Evolutionary conservation across 768 basidiomycete species (phyloP), one percentile per base, ranked within the genome.

Genomic region (Kwoniella heveanensis): DNA sequence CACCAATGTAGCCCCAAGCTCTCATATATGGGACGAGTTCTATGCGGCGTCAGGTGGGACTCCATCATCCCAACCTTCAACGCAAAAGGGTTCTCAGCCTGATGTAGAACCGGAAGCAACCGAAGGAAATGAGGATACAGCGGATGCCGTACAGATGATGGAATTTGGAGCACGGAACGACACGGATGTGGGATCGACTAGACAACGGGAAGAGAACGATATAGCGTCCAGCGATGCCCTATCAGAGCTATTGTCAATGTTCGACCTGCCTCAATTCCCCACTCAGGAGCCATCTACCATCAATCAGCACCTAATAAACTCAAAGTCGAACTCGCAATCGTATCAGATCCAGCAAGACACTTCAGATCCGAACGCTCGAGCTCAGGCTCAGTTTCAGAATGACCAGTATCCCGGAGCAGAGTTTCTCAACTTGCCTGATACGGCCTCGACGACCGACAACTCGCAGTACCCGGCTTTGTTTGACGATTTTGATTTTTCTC

Each of bases 21-120:
- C 58, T 8, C 50, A 60, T 26, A 60, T 60, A 51, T 60, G 58
- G 58, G 58, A 60, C 26, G 58, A 60, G 27, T 60, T 51, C 48
- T 60, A 60, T n/a, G 50, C 49, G 1, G 58, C 32, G 21, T 37
- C 32, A 21, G 53, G 54, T 21, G 39, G n/a, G 48, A 24, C 60
- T 2, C 10, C 39, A 17, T 5, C 13, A 32, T 32, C 32, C 13
- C 32, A 32, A 13, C 32, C 5, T 32, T 13, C 5, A 6, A 13
- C 32, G 7, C 32, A 5, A 32, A 13, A 32, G 32, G 10, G 12
- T n/a, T 30, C 30, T 0, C 1, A 15, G 29, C 29, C 12, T 7
- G 32, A 32, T 6, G 32, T 32, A 6, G 32, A 32, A 32, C 5
- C 32, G 32, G 32, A 6, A 6, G 5, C 32, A 6, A 8, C 9